Evolutionary conservation across 192 early-diverging fungal species (phyloP).

Genomic region (Spizellomyces sp.): DNA sequence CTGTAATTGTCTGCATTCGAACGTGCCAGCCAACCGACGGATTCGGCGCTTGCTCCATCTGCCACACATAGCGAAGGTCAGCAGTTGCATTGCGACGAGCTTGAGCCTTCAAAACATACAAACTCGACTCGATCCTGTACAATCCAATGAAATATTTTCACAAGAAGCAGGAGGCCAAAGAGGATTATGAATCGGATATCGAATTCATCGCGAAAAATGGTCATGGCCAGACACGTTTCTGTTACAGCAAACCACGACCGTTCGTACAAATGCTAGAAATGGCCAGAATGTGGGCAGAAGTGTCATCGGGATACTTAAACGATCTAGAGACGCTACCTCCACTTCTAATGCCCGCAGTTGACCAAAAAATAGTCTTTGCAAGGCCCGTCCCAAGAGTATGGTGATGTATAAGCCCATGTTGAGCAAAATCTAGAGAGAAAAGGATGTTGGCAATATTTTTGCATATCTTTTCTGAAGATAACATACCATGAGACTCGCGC

Average conservation of each 20-base stretch:
- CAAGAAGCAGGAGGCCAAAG: slow-evolving; percentile 85
- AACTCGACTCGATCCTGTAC: slow-evolving; percentile 89
- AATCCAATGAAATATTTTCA: slow-evolving; percentile 98
- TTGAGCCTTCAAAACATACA: slow-evolving; percentile 39
- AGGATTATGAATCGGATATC: slow-evolving; percentile 80
- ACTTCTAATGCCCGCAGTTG: slow-evolving; percentile 88
- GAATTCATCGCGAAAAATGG: slow-evolving; percentile 95
- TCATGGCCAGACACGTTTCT: slow-evolving; percentile 95
- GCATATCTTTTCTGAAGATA: background rate
- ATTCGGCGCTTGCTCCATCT: slow-evolving; percentile 84
- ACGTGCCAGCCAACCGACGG: slow-evolving; percentile 69
- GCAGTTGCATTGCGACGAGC: background rate
- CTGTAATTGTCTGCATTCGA: slow-evolving; percentile 68
- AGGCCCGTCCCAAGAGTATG: slow-evolving; percentile 73
- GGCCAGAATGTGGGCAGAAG: background rate
- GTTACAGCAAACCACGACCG: slow-evolving; percentile 96
- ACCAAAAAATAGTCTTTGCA: slow-evolving; percentile 90
- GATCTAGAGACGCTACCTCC: slow-evolving; percentile 55
- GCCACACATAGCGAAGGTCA: slow-evolving; percentile 1
- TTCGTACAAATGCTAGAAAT: slow-evolving; percentile 87
- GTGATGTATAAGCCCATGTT: slow-evolving; percentile 80
- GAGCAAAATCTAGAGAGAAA: slow-evolving; percentile 62
- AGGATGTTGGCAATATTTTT: background rate
- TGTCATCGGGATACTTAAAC: background rate
- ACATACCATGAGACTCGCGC: slow-evolving; percentile 81